A percentile compares a stretch with the other conserved stretches of the same genome.
Evolutionary conservation across 257 asterid species (phyloP).

Genomic region (Agastache rugosa): DNA sequence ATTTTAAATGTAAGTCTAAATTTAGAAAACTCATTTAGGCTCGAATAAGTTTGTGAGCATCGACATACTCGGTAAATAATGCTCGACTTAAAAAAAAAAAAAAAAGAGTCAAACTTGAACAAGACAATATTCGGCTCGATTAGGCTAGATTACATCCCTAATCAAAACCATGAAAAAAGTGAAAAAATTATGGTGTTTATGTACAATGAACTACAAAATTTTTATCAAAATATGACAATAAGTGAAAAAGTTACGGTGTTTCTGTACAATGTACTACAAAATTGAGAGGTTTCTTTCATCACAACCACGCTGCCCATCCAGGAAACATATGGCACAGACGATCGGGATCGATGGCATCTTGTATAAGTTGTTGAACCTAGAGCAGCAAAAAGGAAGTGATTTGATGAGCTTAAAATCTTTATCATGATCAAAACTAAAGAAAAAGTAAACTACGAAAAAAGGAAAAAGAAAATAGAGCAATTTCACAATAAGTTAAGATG

Average conservation of each 20-base stretch:
- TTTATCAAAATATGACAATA: no score
- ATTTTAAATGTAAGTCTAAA: no score
- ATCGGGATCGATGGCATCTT: conserved; percentile 93
- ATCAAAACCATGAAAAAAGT: not conserved
- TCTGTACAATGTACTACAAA: conserved; percentile 24
- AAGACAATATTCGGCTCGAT: no score
- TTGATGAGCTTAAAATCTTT: not conserved
- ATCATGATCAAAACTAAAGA: not conserved
- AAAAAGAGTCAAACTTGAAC: no score
- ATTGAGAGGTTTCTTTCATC: conserved; percentile 36
- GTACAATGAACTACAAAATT: not conserved
- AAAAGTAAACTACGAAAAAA: not conserved
- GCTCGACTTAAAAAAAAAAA: no score
- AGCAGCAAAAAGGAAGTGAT: not conserved
- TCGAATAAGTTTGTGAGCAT: no score
- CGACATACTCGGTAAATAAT: no score
- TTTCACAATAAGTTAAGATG: not conserved
- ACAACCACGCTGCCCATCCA: conserved; percentile 99
- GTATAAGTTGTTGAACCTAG: conserved; percentile 97
- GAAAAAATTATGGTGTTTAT: not conserved
- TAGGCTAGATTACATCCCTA: no score
- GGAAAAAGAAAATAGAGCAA: not conserved
- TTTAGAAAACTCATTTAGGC: no score
- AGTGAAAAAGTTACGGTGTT: not conserved
- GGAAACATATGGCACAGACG: conserved; percentile 95